These are phyloP conservation scores for Citrus cavaleriei DNA, from an alignment of 345 rosid genomes.

Conservation along the genomic window DNA sequence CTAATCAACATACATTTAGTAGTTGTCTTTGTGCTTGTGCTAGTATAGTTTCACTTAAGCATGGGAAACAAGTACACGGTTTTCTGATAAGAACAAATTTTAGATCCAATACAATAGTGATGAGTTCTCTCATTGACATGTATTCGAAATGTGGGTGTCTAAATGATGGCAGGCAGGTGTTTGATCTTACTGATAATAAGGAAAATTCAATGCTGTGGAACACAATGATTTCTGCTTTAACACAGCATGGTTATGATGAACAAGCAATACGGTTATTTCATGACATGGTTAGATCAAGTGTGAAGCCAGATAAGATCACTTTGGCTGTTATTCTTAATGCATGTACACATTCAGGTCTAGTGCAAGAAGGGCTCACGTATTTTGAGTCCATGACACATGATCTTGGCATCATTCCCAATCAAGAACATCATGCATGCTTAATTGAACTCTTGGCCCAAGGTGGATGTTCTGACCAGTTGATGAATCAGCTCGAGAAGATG, in stretches of 20 bases:
- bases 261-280: constrained; percentile 45
- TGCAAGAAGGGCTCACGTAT: constrained; percentile 55
- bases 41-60: constrained; percentile 51
- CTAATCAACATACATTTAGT: constrained; percentile 78
- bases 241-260: constrained; percentile 68
- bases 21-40: constrained; percentile 83
- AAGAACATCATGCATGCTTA: constrained; percentile 74
- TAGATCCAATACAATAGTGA: constrained; percentile 57
- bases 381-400: constrained; percentile 43
- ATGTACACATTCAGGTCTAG: constrained; percentile 69
- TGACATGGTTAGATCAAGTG: constrained; percentile 45
- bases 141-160: constrained; percentile 69
- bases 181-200: constrained; percentile 36
- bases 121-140: constrained; percentile 83
- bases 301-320: constrained; percentile 58
- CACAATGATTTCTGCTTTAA: constrained; percentile 76
- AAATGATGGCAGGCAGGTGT: constrained; percentile 45
- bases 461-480: constrained; percentile 48
- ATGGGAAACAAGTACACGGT: constrained; percentile 72
- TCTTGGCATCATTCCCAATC: constrained; percentile 50
- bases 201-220: constrained; percentile 69
- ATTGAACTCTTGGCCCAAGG: constrained; percentile 73
- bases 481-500: constrained; percentile 43
- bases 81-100: constrained; percentile 44
- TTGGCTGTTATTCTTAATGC: constrained; percentile 59